A percentile compares a stretch with the other conserved stretches of the same genome.
Evolutionary conservation across 1,139 yeast species (phyloP).

Genomic region (Kodamaea sp.): DNA sequence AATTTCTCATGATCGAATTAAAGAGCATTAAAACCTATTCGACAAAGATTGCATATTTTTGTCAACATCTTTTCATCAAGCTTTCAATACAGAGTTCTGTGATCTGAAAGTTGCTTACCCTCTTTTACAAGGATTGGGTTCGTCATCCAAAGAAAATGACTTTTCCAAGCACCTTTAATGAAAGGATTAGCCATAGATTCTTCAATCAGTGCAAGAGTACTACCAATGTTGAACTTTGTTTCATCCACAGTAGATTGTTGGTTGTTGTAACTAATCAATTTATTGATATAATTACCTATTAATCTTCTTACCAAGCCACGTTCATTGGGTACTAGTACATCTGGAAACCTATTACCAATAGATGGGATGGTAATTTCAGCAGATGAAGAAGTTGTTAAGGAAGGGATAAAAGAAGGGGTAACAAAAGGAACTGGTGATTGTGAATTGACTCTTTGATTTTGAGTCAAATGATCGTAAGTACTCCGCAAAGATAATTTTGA

Average conservation of each 20-base stretch:
- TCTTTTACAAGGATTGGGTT: background rate
- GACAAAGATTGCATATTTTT: no score
- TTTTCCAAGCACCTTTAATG: constrained; percentile 21
- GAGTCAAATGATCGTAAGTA: background rate
- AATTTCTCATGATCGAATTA: no score
- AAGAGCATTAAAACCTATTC: no score
- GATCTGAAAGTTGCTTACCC: background rate
- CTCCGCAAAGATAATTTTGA: constrained; percentile 6
- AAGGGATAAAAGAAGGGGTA: no score
- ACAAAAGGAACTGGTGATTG: no score
- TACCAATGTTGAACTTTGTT: constrained; percentile 17
- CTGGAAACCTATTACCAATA: no score
- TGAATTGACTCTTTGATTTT: no score
- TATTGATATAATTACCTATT: constrained; percentile 20
- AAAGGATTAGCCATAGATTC: constrained; percentile 22
- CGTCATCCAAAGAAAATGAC: constrained; percentile 14
- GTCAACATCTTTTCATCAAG: no score
- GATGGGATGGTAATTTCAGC: no score
- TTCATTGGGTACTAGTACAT: constrained; percentile 24
- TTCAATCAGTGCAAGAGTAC: constrained; percentile 22
- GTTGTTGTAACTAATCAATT: constrained; percentile 16
- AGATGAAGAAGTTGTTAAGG: no score
- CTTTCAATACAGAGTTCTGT: no score
- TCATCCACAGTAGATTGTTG: constrained; percentile 5
- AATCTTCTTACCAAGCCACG: constrained; percentile 20